Evolutionary conservation across 2,329 filamentous ascomycete species (phyloP), one percentile per base, ranked within the genome.

Genomic region (Dactylonectria macrodidyma): DNA sequence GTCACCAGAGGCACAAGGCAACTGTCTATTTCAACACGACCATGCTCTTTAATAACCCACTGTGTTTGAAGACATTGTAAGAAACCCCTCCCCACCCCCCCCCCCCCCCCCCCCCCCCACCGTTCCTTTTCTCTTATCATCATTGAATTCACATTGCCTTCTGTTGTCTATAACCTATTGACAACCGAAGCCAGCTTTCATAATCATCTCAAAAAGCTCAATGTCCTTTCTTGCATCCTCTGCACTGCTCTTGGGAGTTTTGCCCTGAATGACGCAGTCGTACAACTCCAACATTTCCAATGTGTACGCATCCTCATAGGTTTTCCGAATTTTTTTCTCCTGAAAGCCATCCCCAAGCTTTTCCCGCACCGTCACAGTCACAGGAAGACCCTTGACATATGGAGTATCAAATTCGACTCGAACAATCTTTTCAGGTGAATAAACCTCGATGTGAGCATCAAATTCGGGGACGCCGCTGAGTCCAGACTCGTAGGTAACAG

Each of bases 401-500:
- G 87, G 88, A 1, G 86, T 86, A 59, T 90, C 86, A 71, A 87
- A 88, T 50, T 84, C 75, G 10, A 90, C 78, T 7, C 78, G 81
- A 1, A 90, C 84, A 0, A 83, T 82, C 78, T 90, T 90, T 7
- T 79, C 80, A 36, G 81, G 76, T 0, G 84, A 84, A 66, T 87
- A 90, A 0, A 90, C 77, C 4, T 82, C 83, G 5, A 88, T 69
- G 60, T 83, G 81, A 0, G 85, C 84, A 65, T 88, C 86, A 67
- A 88, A 88, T 3, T 77, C 69, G 0, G 87, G 86, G 7, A 90
- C 83, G 1, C 77, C 72, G 66, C 88, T 85, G 26, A 88, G 82
- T 0, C 88, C 88, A 0, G 82, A 84, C 70, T 90, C 88, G 68
- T 89, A 90, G 10, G 83, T 81, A 4, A 88, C 81, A 0, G 85